Conservation (phyloP, 352 stramenopile species). For the Pythium pyrilobum region DNA sequence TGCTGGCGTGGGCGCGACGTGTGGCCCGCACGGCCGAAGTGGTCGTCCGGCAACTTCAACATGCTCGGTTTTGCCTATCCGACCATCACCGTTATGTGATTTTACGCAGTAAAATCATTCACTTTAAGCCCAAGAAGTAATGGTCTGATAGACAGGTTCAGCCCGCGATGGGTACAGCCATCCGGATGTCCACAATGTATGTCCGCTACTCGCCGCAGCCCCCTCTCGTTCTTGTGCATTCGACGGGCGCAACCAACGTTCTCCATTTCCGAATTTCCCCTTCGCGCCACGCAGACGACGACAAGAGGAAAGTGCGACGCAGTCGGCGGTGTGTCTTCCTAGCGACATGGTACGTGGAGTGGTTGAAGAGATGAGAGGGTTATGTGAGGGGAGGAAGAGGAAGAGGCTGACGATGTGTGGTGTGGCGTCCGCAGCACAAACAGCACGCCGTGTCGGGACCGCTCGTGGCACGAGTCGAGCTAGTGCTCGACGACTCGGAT, state of each 20-base stretch:
- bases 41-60: slow-evolving; percentile 17
- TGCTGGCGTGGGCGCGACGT: no score
- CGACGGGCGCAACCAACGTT: no score
- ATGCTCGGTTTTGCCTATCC: background rate
- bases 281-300: background rate
- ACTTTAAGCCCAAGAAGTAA: background rate
- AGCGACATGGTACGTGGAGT: background rate
- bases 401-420: no score
- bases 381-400: background rate
- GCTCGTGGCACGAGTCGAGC: no score
- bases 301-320: background rate
- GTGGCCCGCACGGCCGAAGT: background rate
- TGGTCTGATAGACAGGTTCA: background rate
- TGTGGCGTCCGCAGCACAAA: no score
- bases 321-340: background rate
- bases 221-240: background rate
- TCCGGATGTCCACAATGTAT: background rate
- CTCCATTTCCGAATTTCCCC: background rate
- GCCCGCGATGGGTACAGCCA: background rate
- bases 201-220: no score
- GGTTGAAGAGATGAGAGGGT: background rate
- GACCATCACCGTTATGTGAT: background rate
- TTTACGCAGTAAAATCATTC: background rate
- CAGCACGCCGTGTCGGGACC: no score
- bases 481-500: no score